A percentile compares a stretch with the other conserved stretches of the same genome.
phyloP scores from a whole-genome alignment of 169 alveolate species.

The Plasmodium vinckei region DNA sequence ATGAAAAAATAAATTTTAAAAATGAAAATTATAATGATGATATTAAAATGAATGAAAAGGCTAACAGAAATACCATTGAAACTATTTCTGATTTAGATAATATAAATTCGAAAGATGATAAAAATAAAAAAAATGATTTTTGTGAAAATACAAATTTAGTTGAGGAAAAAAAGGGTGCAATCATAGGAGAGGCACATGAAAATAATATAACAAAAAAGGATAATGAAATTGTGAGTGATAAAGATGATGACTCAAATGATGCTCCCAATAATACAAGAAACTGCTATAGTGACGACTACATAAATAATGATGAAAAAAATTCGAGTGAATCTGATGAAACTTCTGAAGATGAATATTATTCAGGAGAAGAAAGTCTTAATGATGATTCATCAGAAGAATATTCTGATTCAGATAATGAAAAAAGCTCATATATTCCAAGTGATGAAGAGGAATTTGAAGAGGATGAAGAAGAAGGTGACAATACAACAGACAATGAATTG shows the following conservation, averaged over 20 bases:
- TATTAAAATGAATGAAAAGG: slow-evolving; percentile 7
- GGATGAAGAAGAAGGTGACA: slow-evolving; percentile 13
- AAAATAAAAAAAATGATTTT: not conserved
- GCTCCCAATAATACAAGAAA: slow-evolving; percentile 5
- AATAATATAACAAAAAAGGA: slow-evolving; percentile 21
- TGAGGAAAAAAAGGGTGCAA: not conserved
- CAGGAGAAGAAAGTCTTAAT: slow-evolving; percentile 22
- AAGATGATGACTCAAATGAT: slow-evolving; percentile 4
- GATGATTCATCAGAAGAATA: slow-evolving; percentile 26
- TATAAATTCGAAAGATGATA: not conserved
- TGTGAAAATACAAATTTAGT: not conserved
- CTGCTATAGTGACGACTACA: slow-evolving; percentile 59
- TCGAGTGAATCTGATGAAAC: slow-evolving; percentile 24
- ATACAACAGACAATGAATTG: slow-evolving; percentile 41
- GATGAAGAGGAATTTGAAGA: slow-evolving; percentile 17
- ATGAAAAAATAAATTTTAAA: slow-evolving; percentile 15
- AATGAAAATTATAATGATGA: slow-evolving; percentile 4
- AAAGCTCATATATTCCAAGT: slow-evolving; percentile 5
- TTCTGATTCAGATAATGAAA: slow-evolving; percentile 28
- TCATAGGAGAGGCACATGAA: not conserved
- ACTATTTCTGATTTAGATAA: slow-evolving; percentile 29
- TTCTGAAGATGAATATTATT: slow-evolving; percentile 23
- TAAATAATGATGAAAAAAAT: slow-evolving; percentile 36
- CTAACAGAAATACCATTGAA: slow-evolving; percentile 30
- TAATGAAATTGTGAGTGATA: slow-evolving; percentile 41